These are phyloP conservation scores for Glarea lozoyensis DNA, from an alignment of 495 filamentous ascomycete genomes.

Conservation along the genomic window DNA sequence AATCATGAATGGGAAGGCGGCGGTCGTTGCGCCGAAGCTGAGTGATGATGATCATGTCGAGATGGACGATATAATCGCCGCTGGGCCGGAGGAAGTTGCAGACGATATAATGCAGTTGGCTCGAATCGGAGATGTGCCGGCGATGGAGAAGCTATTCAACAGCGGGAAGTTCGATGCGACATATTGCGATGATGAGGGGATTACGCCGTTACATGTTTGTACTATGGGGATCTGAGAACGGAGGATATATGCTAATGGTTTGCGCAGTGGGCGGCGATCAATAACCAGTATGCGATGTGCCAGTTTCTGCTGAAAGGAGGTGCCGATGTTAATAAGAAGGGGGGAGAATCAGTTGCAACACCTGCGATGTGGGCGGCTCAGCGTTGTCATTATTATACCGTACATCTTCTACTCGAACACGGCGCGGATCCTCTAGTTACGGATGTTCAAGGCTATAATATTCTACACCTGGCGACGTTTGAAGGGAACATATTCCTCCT, in stretches of 20 bases:
- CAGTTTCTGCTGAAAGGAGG: constrained; percentile 86
- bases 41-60: constrained; percentile 59
- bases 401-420: constrained; percentile 66
- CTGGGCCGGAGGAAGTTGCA: constrained; percentile 36
- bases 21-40: constrained; percentile 49
- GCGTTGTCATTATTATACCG: constrained; percentile 77
- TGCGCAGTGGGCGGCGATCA: constrained; percentile 93
- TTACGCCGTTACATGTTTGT: constrained; percentile 89
- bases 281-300: constrained; percentile 94
- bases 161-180: constrained; percentile 69
- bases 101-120: constrained; percentile 96
- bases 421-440: constrained; percentile 84
- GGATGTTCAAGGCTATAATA: constrained; percentile 93
- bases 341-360: constrained; percentile 87
- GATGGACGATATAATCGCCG: constrained; percentile 51
- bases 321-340: constrained; percentile 88
- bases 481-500: constrained; percentile 93
- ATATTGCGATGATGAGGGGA: constrained; percentile 81
- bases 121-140: constrained; percentile 72
- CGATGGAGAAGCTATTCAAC: constrained; percentile 83
- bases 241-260: constrained; percentile 21
- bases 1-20: constrained; percentile 44
- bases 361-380: constrained; percentile 96
- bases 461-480: constrained; percentile 91
- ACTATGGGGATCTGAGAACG: constrained; percentile 5